Evolutionary conservation across 2,329 filamentous ascomycete species (phyloP), one percentile per base, ranked within the genome.

Genomic region (Trichoderma koningii): DNA sequence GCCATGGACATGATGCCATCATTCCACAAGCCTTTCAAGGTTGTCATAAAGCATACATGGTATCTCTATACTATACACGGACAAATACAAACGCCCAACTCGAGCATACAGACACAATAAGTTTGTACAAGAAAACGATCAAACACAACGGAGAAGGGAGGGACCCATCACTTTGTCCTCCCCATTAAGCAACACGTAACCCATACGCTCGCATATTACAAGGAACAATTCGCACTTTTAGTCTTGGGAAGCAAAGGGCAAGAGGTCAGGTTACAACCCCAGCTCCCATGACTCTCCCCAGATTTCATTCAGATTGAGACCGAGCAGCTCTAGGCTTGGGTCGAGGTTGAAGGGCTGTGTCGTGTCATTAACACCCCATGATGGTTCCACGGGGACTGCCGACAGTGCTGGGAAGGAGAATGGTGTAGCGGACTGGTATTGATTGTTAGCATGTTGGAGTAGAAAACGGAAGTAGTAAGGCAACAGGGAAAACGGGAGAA

Each of bases 301-400:
- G 61, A 85, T 75, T 68, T 85, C 83, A 66, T 84, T 84, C 57
- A 85, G 72, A 67, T 85, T 83, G 62, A 83, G 76, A 3, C 83
- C 83, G 55, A 85, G 73, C 50, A 83, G 74, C 70, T 85, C 83
- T 56, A 85, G 78, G 69, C 79, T 84, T 66, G 83, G 82, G 64
- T 85, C 83, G 34, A 83, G 79, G 68, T 83, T 84, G 53, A 82
- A 80, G 0, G 74, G 76, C 68, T 78, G 76, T 28, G 73, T 71
- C 57, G 71, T 68, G 64, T 75, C 74, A 52, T 71, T 71, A 48
- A 77, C 70, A 63, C 74, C 72, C 74, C 76, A 78, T 38, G 73
- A 73, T 62, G 73, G 73, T 51, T 79, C 75, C 55, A 79, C 71
- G 28, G 74, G 72, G 45, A 73, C 74, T 15, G 76, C 69, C 53